Evolutionary conservation across 148 eudicot genomes (phyloP).

Genomic region (Vaccinium darrowii): DNA sequence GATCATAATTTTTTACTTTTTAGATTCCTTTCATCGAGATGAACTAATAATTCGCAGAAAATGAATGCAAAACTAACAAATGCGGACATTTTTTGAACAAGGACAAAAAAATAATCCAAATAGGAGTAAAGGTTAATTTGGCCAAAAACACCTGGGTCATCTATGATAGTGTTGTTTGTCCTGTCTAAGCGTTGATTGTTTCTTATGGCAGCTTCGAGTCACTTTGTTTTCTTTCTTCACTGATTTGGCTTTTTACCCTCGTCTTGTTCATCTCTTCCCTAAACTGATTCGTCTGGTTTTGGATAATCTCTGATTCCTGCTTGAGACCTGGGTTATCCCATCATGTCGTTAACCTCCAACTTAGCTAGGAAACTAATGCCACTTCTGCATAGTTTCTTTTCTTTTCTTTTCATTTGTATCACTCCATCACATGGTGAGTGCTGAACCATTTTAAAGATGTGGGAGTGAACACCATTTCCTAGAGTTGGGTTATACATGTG

Average conservation of each 20-base stretch:
- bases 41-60: no score
- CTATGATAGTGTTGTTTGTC: background rate
- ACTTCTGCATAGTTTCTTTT: background rate
- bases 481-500: background rate
- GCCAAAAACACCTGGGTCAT: background rate
- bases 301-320: background rate
- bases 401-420: background rate
- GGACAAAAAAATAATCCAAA: no score
- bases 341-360: background rate
- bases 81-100: no score
- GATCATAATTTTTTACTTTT: no score
- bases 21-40: no score
- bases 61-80: no score
- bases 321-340: background rate
- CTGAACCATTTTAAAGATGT: background rate
- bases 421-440: background rate
- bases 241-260: background rate
- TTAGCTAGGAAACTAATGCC: background rate
- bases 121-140: no score
- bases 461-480: background rate
- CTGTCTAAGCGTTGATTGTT: background rate
- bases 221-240: background rate
- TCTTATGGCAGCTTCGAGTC: no score
- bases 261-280: background rate
- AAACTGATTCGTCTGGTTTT: background rate